These are phyloP conservation scores for Penicillium sp. DNA, from an alignment of 2,329 filamentous ascomycete genomes.

Conservation along the genomic window DNA sequence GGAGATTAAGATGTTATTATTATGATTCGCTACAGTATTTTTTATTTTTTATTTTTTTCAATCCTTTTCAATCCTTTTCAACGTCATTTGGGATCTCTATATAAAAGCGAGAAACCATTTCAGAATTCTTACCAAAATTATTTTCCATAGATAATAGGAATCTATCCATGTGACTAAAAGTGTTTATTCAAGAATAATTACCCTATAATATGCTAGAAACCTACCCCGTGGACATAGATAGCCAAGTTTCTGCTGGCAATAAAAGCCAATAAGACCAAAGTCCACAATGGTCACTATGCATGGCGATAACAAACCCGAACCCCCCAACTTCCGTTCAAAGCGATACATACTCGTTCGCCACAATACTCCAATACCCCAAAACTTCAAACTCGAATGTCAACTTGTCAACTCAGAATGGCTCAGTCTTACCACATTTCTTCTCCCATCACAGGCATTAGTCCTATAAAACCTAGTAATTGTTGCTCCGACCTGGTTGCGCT, in stretches of 20 bases:
- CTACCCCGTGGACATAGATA: background rate
- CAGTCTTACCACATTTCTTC: slow-evolving; percentile 27
- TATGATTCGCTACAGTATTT: no score
- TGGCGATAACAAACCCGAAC: background rate
- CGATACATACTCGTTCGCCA: background rate
- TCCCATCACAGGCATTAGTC: slow-evolving; percentile 10
- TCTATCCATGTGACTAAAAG: background rate
- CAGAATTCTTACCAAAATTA: background rate
- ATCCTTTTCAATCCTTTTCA: background rate
- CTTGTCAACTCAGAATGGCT: slow-evolving; percentile 32
- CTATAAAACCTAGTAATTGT: slow-evolving; percentile 28
- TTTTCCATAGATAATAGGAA: background rate
- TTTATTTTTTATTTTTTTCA: no score
- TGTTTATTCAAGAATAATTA: background rate
- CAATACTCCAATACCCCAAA: background rate
- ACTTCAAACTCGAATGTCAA: slow-evolving; percentile 23
- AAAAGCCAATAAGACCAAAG: background rate
- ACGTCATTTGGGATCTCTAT: background rate
- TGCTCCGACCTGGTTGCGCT: slow-evolving; percentile 22
- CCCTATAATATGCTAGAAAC: background rate
- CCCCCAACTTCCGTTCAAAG: background rate
- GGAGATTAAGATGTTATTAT: background rate
- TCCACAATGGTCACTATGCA: background rate
- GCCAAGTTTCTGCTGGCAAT: background rate
- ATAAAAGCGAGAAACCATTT: background rate